Evolutionary conservation across 768 basidiomycete genomes (phyloP), one percentile per base, ranked within the genome.

Genomic region (Podaxis sp.): DNA sequence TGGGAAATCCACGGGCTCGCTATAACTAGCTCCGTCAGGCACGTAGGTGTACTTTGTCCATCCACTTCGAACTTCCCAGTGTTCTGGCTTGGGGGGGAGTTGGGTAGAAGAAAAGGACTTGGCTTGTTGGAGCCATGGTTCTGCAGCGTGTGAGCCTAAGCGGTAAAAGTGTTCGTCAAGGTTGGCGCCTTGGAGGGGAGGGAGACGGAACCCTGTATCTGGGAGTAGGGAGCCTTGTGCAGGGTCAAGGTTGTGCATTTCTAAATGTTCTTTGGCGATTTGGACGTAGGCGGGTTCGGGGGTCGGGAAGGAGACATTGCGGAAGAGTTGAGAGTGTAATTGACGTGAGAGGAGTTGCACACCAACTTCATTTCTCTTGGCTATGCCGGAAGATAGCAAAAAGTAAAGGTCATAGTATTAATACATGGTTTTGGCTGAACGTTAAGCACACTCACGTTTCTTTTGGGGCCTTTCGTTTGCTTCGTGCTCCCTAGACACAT

Each of bases 121-220:
- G 4, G 93, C 86, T 59, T 95, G 79, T 4, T 80, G 72, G 11
- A 93, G 79, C 84, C 92, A 95, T 2, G 95, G 95, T 69, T 91
- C 82, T 7, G 93, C 85, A 1, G 83, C 79, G 24, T 80, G 75
- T 2, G 75, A 64, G 17, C 94, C 96, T 43, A 99, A 84, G 53
- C 82, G 81, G 67, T 93, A 82, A 75, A 98, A 98, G 73, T 99
- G 97, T 68, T 96, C 87, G 61, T 91, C 85, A 61, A 98, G 84
- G 64, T 87, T 88, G 8, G 76, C 65, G 8, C 96, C 96, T 75
- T 93, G 90, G 2, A 99, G 79, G 0, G 83, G 83, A 2, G 96
- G 97, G 4, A 98, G 83, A 13, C 88, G 85, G 72, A 98, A 95
- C 2, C 80, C 74, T 19, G 84, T 86, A 66, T 94, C 85, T 0